These are phyloP conservation scores for Tylopilus sp. DNA, from an alignment of 768 basidiomycete species.

Conservation along the genomic window DNA sequence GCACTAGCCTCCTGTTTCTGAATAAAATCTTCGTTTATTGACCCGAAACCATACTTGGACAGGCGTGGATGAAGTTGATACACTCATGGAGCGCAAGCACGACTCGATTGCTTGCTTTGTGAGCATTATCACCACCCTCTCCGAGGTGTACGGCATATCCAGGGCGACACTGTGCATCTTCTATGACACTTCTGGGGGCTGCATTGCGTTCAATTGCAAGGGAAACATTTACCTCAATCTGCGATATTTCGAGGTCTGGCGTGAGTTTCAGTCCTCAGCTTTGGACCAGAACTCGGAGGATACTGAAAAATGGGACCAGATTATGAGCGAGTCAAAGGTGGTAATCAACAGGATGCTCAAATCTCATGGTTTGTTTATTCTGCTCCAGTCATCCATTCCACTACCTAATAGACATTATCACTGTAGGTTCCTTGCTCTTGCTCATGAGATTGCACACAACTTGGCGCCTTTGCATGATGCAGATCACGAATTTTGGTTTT, in stretches of 20 bases:
- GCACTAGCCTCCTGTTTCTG: too few relatives aligned
- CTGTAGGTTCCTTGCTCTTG: conserved; percentile 86
- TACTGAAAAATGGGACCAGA: too few relatives aligned
- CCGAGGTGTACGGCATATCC: background rate
- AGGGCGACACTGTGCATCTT: background rate
- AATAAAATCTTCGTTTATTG: too few relatives aligned
- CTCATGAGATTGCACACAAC: conserved; percentile 94
- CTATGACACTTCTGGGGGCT: too few relatives aligned
- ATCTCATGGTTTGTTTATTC: conserved; percentile 64
- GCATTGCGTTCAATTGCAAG: conserved; percentile 91
- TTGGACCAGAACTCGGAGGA: too few relatives aligned
- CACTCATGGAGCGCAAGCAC: background rate
- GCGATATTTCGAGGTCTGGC: conserved; percentile 83
- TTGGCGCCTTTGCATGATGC: conserved; percentile 83
- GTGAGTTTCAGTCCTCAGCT: conserved; percentile 66
- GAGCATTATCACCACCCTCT: background rate
- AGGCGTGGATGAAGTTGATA: background rate
- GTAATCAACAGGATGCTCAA: conserved; percentile 57
- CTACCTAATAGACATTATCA: too few relatives aligned
- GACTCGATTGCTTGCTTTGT: background rate
- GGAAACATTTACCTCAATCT: conserved; percentile 88
- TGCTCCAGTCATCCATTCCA: background rate
- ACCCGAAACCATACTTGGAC: too few relatives aligned
- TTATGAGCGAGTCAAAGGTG: conserved; percentile 57
- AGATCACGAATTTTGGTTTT: conserved; percentile 94